Base-by-base conservation (phyloP, 805 yeast species). In the Pichia phayaonensis region DNA sequence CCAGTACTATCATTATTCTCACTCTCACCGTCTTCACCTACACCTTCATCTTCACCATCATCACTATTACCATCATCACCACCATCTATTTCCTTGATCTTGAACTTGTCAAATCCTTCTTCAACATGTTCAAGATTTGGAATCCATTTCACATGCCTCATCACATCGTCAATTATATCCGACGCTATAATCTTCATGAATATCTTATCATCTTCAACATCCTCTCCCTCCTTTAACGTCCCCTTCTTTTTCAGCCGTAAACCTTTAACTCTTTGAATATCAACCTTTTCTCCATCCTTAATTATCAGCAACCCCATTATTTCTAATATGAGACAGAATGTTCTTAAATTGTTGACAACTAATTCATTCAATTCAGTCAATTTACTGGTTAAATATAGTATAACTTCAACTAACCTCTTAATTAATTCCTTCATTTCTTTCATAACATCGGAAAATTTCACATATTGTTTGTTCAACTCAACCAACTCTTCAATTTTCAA, bases 251-350 rank as follows among this genome's bases (percentile, higher is more conserved):
- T 76, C 45, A 77, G 75, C 54, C 81, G 72, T 54, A 86, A 68
- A 0, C 97, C 97, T 61, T 86, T 86, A 3, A 89, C 97, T 53
- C 97, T 74, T 45, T 81, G 81, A 27, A 86, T 79, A 46, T 74
- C 74, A 42, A 74, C 70, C 11, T 65, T 70, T 24, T 55, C 70
- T 13, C 64, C 59, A 8, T 57, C 53, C 40, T 74, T 72, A 2
- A 77, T 72, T 45, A 86, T 73, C 38, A 89, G 72, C 44, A 90
- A 70, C 0, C 97, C 97, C 73, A 90, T 81, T 3, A 84, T 74
- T 60, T 86, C 95, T 31, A 87, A 68, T 3, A 84, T 68, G 45
- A 76, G 69, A 51, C 90, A 83, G 42, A 74, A 72, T 4, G 69
- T 76, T 6, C 73, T 60, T 51, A 82, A 61, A 42, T 73, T 66